A percentile compares a stretch with the other conserved stretches of the same genome.
phyloP scores from a whole-genome alignment of 2,329 filamentous ascomycete species.

The Stachybotrys chartarum region DNA sequence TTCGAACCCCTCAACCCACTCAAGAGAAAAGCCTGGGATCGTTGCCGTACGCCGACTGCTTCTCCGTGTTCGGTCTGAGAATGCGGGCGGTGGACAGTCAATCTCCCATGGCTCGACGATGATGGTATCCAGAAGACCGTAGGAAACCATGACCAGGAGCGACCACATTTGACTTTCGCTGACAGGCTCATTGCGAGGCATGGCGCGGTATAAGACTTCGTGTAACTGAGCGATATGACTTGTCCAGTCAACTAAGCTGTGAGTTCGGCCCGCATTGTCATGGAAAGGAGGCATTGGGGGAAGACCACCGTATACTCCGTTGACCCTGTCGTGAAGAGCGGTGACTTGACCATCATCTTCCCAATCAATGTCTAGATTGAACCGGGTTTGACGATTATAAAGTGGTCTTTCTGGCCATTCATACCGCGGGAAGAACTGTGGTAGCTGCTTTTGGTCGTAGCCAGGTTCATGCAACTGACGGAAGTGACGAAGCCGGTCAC shows the following conservation, averaged over 20 bases:
- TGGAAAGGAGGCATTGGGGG: conserved; percentile 10
- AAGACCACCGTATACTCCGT: conserved; percentile 4
- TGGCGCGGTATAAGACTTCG: conserved; percentile 5
- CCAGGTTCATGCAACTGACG: not conserved
- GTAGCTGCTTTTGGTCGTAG: conserved; percentile 6
- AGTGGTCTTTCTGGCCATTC: conserved; percentile 4
- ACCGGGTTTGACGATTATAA: not conserved
- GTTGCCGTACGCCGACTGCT: not conserved
- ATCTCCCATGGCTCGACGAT: conserved; percentile 5
- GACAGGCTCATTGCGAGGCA: not conserved
- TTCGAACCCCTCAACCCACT: not conserved
- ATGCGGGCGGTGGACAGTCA: not conserved
- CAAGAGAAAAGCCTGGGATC: not conserved
- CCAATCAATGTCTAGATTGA: conserved; percentile 1
- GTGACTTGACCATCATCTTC: not conserved
- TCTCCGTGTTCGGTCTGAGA: not conserved
- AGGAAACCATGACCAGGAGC: conserved; percentile 6
- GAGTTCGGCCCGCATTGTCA: not conserved
- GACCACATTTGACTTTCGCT: conserved; percentile 4
- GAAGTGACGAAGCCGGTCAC: not conserved
- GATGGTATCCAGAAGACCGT: not conserved
- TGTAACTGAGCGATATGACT: conserved; percentile 8
- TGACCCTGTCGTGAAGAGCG: not conserved
- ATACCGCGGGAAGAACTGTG: conserved; percentile 10
- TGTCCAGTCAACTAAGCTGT: conserved; percentile 5